Base-by-base conservation (phyloP, 2,329 filamentous ascomycete genomes). In the Zymoseptoria crescenta region DNA sequence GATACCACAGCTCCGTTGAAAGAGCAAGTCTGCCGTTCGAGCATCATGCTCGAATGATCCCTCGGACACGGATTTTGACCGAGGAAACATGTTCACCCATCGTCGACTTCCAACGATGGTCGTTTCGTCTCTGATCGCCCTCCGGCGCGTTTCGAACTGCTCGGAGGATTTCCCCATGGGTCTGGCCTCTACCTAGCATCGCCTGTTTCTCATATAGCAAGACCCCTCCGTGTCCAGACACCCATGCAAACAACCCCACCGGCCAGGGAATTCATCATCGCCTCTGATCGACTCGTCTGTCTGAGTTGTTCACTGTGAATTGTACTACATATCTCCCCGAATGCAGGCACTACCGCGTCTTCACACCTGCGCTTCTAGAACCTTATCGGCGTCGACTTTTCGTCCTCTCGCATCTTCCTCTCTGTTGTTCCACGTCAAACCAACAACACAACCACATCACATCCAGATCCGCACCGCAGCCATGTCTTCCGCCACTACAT, bases 401-500 rank as follows among this genome's bases (percentile, higher is more conserved):
- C 35, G 35, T 13, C 35, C 35, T 45, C 35, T 45, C 35, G 16
- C 35, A 45, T 16, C 35, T 7, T 45, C 35, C 35, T 45, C 16
- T 6, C 35, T 45, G 16, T 13, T 19, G 7, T 28, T 30, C 8
- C 51, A n/a, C 24, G 21, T 29, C 6, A 52, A 16, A 27, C 24
- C 51, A 29, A 13, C 24, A 52, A 21, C 51, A 28, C 51, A 19
- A 52, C 51, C 51, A 52, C 51, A 13, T 52, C 3, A 27, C 19
- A 24, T 19, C 49, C 61, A 60, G 21, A 52, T 21, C n/a, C 56
- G 50, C 28, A 45, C 56, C 41, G 57, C 64, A 57, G 78, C 69
- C 66, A 89, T 89, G 87, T 77, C 86, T 28, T 86, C 86, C 57
- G 86, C 85, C 67, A 86, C 86, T 20, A 79, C 74, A 58, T 90